Conservation (phyloP, 2,329 filamentous ascomycete genomes). For the Penicillium freii region DNA sequence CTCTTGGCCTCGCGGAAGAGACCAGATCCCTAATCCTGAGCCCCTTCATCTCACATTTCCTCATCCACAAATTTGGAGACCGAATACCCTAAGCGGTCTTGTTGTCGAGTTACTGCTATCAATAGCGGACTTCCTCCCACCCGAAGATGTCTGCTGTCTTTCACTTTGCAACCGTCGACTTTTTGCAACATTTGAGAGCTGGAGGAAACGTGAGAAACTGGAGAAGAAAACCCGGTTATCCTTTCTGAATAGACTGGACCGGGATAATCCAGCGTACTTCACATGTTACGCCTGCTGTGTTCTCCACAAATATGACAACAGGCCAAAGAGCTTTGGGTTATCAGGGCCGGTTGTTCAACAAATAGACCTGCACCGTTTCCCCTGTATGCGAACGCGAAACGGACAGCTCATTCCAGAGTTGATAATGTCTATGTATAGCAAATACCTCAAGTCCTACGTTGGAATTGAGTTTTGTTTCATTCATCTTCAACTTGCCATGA, state of each 20-base stretch:
- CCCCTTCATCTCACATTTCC: too few species aligned
- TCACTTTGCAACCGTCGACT: slow-evolving; percentile 12
- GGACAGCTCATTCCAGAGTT: background rate
- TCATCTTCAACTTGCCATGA: slow-evolving; percentile 16
- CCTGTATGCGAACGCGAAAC: background rate
- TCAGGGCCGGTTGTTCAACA: background rate
- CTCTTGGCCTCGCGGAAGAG: too few species aligned
- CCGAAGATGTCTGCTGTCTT: slow-evolving; percentile 1
- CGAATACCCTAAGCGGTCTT: background rate
- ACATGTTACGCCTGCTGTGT: slow-evolving; percentile 10
- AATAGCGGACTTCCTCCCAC: background rate
- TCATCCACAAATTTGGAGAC: too few species aligned
- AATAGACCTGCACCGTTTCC: background rate
- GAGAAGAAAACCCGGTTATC: background rate
- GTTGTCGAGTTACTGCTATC: slow-evolving; percentile 2
- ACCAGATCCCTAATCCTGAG: too few species aligned
- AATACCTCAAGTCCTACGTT: too few species aligned
- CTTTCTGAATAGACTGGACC: slow-evolving; percentile 11
- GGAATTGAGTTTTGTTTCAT: slow-evolving; percentile 3
- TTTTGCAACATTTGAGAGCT: background rate
- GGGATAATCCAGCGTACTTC: slow-evolving; percentile 12
- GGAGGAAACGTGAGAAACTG: background rate
- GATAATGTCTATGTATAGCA: background rate
- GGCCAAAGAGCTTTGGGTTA: background rate
- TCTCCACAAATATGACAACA: slow-evolving; percentile 9